Conservation (phyloP, 1,139 yeast genomes). For the Kodamaea derodonti region DNA sequence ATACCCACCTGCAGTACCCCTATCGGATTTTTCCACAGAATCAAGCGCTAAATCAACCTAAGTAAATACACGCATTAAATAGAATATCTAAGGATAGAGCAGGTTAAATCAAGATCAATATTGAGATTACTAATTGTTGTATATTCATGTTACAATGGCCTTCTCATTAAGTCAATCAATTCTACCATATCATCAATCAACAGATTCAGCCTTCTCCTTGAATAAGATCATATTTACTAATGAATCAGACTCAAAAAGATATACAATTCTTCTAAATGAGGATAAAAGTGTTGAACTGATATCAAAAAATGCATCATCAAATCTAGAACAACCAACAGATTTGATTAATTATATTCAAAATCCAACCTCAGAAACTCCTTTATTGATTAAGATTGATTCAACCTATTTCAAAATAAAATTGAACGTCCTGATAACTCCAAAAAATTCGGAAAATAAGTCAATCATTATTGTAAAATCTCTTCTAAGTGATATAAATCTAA, state of each 20-base stretch:
- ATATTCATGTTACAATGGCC: too few relatives aligned
- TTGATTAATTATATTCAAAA: conserved; percentile 26
- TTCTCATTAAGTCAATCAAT: background rate
- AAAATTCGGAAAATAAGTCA: conserved; percentile 11
- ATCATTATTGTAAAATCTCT: conserved; percentile 27
- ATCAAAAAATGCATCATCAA: conserved; percentile 11
- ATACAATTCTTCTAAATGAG: conserved; percentile 17
- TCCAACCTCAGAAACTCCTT: conserved; percentile 18
- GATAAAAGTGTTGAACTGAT: conserved; percentile 16
- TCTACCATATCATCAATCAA: conserved; percentile 21
- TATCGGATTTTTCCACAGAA: too few relatives aligned
- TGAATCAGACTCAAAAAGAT: conserved; percentile 18
- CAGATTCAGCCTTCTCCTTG: conserved; percentile 15
- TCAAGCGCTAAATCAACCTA: too few relatives aligned
- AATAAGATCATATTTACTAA: conserved; percentile 23
- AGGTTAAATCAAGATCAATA: too few relatives aligned
- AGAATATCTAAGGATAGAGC: too few relatives aligned
- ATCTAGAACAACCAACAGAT: conserved; percentile 12
- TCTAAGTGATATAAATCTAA: conserved; percentile 10
- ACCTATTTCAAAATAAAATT: conserved; percentile 23
- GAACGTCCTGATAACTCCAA: conserved; percentile 21
- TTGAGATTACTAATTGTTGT: too few relatives aligned
- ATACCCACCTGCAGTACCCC: too few relatives aligned
- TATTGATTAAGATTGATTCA: conserved; percentile 26
- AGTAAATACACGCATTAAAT: too few relatives aligned